Conservation (phyloP, 1,284 basidiomycete species). For the Moesziomyces sp. region DNA sequence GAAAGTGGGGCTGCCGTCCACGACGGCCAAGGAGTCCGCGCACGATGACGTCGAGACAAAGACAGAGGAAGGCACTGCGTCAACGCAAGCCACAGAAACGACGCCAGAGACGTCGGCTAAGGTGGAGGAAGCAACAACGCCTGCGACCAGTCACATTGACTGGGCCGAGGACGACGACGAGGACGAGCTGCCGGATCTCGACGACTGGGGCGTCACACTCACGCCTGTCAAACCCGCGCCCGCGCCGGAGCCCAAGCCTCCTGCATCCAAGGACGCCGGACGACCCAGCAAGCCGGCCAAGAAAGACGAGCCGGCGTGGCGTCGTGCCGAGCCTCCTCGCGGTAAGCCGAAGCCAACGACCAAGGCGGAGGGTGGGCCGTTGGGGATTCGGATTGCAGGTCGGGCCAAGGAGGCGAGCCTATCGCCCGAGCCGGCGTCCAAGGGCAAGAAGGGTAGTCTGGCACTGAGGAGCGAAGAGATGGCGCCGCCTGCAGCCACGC, state of each 20-base stretch:
- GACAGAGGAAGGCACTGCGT: too few relatives aligned
- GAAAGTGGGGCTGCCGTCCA: slow-evolving; percentile 15
- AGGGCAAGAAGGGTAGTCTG: not conserved
- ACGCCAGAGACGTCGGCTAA: not conserved
- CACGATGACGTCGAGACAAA: not conserved
- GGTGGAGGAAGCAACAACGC: slow-evolving; percentile 5
- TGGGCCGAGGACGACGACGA: slow-evolving; percentile 61
- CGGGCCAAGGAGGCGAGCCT: slow-evolving; percentile 23
- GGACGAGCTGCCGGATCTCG: slow-evolving; percentile 54
- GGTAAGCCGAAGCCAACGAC: not conserved
- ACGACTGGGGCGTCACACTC: slow-evolving; percentile 54
- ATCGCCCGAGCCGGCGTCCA: slow-evolving; percentile 12
- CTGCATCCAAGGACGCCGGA: slow-evolving; percentile 1
- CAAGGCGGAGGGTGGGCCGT: slow-evolving; percentile 1
- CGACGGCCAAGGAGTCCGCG: not conserved
- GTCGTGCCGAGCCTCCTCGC: slow-evolving; percentile 1
- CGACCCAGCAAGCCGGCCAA: not conserved
- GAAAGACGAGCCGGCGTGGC: not conserved
- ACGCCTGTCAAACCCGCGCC: slow-evolving; percentile 22
- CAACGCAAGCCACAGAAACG: too few relatives aligned
- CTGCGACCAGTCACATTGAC: slow-evolving; percentile 29
- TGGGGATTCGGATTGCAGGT: slow-evolving; percentile 44
- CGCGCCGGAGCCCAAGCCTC: not conserved
- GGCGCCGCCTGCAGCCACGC: slow-evolving; percentile 25
- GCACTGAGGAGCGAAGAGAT: not conserved